Conservation (phyloP, 2,329 filamentous ascomycete species). For the Xylariaceae sp. region DNA sequence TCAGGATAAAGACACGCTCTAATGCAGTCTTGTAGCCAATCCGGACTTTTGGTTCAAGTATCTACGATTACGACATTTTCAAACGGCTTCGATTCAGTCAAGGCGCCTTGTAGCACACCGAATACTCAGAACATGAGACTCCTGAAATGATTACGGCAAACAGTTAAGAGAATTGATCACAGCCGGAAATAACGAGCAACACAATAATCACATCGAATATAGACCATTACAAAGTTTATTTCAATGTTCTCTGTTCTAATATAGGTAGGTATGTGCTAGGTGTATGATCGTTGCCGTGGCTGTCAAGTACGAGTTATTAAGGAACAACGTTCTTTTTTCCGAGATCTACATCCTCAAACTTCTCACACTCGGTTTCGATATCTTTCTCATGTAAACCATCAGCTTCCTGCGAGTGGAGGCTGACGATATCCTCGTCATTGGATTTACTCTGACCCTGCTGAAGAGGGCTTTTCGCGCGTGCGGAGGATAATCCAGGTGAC, state of each 20-base stretch:
- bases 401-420: neutral
- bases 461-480: too few species aligned
- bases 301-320: constrained; percentile 12
- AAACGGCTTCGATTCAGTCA: too few species aligned
- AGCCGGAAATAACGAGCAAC: neutral
- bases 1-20: too few species aligned
- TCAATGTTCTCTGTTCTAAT: neutral
- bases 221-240: constrained; percentile 16
- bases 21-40: too few species aligned
- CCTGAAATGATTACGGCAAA: too few species aligned
- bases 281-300: neutral
- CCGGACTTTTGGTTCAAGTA: too few species aligned
- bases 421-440: neutral
- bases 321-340: neutral
- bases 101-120: too few species aligned
- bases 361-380: constrained; percentile 2
- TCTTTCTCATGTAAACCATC: neutral
- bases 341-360: constrained; percentile 12
- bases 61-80: too few species aligned
- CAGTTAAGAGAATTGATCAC: neutral
- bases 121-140: too few species aligned
- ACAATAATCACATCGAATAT: neutral
- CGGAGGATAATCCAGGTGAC: too few species aligned
- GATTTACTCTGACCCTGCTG: too few species aligned
- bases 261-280: constrained; percentile 4